Evolutionary conservation across 495 filamentous ascomycete genomes (phyloP), one percentile per base, ranked within the genome.

Genomic region (Thermochaetoides thermophila): DNA sequence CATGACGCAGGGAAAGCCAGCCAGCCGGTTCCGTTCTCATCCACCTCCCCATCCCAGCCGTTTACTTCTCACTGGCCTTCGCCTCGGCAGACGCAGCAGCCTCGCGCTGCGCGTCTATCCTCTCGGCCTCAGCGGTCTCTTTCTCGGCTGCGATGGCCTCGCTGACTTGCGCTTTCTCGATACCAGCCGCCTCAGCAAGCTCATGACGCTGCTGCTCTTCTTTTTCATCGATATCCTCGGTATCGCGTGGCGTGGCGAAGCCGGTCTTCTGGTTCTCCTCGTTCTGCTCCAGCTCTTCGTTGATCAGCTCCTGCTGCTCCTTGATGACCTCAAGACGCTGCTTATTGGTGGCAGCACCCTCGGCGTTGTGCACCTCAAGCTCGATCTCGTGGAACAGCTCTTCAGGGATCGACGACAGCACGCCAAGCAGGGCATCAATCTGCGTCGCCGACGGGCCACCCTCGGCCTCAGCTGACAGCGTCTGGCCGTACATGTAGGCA

Each of bases 351-450:
- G 89, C 91, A 8, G 86, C 89, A 36, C 89, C 89, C 62, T 99
- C 89, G 29, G 85, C 84, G 37, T 78, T 91, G 66, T 96, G 84
- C 17, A 96, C 86, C 64, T 96, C 91, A 19, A 99, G 78, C 57
- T 99, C 89, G 40, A 96, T 95, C 61, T 99, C 89, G 64, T 99
- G 89, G 78, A 89, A 96, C 24, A 99, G 73, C 55, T 99, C 89
- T 60, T 99, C 89, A 4, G 89, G 89, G 39, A 99, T 96, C 30
- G 78, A 84, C 17, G 81, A 84, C 19, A 99, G 68, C 11, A 99
- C 89, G 13, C 82, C 77, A 30, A 84, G 83, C 19, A 99, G 72
- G 1, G 91, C 81, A 38, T 96, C 87, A 43, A 96, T 91, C 59
- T 96, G 89, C n/a, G n/a, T n/a, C n/a, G n/a, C n/a, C 18, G 73